phyloP scores from a whole-genome alignment of 1,139 yeast species.

The Yamadazyma conglobata region DNA sequence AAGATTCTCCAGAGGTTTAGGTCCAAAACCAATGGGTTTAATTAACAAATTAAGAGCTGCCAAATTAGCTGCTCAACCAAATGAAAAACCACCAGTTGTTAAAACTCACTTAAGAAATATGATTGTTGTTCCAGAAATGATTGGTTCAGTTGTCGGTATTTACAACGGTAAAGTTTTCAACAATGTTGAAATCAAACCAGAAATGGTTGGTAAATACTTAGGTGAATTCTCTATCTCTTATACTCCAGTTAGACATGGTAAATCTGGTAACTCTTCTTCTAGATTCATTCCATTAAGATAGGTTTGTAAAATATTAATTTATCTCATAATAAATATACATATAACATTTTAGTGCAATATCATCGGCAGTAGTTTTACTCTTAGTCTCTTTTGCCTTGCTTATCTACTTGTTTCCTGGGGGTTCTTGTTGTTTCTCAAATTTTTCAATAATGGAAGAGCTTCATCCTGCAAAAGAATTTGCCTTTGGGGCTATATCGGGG shows the following conservation, averaged over 20 bases:
- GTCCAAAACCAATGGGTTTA: slow-evolving; percentile 93
- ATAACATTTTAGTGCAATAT: slow-evolving; percentile 1
- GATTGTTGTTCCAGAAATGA: slow-evolving; percentile 99
- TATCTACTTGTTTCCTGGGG: no score
- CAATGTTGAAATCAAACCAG: slow-evolving; percentile 98
- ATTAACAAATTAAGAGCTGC: slow-evolving; percentile 98
- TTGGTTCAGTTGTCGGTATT: slow-evolving; percentile 97
- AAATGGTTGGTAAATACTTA: slow-evolving; percentile 99
- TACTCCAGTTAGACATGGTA: slow-evolving; percentile 99
- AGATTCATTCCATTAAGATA: slow-evolving; percentile 70
- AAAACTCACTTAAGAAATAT: slow-evolving; percentile 99
- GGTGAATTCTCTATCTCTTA: slow-evolving; percentile 99
- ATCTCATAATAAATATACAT: slow-evolving; percentile 6
- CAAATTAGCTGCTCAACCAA: slow-evolving; percentile 85
- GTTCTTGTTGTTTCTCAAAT: no score
- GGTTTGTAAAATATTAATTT: slow-evolving; percentile 11
- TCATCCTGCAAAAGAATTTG: slow-evolving; percentile 34
- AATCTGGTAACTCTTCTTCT: slow-evolving; percentile 94
- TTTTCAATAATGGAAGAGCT: slow-evolving; percentile 1
- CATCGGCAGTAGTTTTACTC: not conserved
- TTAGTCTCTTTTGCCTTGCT: not conserved
- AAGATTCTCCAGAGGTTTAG: slow-evolving; percentile 98
- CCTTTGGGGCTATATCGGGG: slow-evolving; percentile 62
- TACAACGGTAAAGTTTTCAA: slow-evolving; percentile 99
- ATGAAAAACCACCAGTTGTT: slow-evolving; percentile 97